Evolutionary conservation across 371 early-diverging fungal species (phyloP).

Genomic region (Enterocytospora artemiae): DNA sequence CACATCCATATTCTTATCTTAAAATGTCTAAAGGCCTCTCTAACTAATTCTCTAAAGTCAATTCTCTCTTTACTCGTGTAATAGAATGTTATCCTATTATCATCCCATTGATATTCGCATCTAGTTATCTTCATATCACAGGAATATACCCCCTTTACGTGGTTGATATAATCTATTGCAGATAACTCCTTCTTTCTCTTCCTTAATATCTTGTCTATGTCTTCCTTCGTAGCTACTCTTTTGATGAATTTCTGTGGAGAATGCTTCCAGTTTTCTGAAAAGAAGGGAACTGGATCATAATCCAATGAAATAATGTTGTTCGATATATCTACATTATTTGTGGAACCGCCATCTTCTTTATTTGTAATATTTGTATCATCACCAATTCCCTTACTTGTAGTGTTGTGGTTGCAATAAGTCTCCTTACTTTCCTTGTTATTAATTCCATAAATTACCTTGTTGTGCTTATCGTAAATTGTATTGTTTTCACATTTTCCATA

Average conservation of each 20-base stretch:
- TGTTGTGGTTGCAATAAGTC: too few relatives aligned
- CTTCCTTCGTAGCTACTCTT: constrained; percentile 19
- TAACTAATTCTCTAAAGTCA: constrained; percentile 90
- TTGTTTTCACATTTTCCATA: too few relatives aligned
- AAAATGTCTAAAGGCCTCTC: constrained; percentile 89
- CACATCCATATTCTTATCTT: constrained; percentile 96
- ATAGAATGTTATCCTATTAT: constrained; percentile 57
- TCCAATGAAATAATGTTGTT: too few relatives aligned
- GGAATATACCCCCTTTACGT: constrained; percentile 33
- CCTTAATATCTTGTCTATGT: constrained; percentile 43
- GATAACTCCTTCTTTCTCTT: constrained; percentile 46
- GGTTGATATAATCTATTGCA: constrained; percentile 44
- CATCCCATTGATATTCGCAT: constrained; percentile 59
- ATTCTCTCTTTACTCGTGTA: constrained; percentile 62
- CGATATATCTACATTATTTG: too few relatives aligned
- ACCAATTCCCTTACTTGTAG: too few relatives aligned
- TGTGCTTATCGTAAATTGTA: too few relatives aligned
- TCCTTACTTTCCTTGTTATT: too few relatives aligned
- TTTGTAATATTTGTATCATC: too few relatives aligned
- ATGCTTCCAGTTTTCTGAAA: background rate
- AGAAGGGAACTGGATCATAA: too few relatives aligned
- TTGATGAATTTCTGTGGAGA: background rate
- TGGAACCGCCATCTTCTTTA: too few relatives aligned
- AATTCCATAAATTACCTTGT: too few relatives aligned
- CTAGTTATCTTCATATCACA: constrained; percentile 54